Percentiles rank a stretch among this genome's conserved stretches.
These are phyloP conservation scores for Barnettozyma wickerhamii DNA, from an alignment of 805 yeast genomes.

Conservation along the genomic window DNA sequence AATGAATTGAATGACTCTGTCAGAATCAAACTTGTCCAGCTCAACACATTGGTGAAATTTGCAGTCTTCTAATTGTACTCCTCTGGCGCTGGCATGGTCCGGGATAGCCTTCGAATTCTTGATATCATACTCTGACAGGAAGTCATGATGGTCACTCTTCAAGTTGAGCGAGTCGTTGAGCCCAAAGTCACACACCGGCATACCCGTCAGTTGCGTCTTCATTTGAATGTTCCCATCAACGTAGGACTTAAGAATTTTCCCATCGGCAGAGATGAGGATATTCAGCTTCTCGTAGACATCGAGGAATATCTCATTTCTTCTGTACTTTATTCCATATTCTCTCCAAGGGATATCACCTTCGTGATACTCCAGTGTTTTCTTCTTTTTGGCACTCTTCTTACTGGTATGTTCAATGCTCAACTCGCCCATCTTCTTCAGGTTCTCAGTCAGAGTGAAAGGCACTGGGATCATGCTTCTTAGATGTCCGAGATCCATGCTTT, in stretches of 20 bases:
- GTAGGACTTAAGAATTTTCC: conserved; percentile 60
- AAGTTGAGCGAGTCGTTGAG: conserved; percentile 50
- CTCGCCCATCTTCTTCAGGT: neutral
- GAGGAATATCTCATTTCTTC: conserved; percentile 75
- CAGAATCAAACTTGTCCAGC: conserved; percentile 60
- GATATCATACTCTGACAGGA: conserved; percentile 25
- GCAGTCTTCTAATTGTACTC: conserved; percentile 65
- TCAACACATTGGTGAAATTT: conserved; percentile 87
- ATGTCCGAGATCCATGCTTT: conserved; percentile 48
- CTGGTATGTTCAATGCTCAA: neutral
- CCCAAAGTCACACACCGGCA: conserved; percentile 81
- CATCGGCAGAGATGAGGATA: conserved; percentile 61
- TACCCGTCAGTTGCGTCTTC: conserved; percentile 71
- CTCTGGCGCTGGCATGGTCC: conserved; percentile 8
- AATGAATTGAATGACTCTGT: conserved; percentile 61
- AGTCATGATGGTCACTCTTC: conserved; percentile 20
- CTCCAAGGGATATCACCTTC: conserved; percentile 57
- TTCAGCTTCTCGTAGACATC: conserved; percentile 74
- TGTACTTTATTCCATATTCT: conserved; percentile 61
- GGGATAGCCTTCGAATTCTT: conserved; percentile 30
- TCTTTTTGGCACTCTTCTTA: conserved; percentile 6
- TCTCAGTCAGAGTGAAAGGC: conserved; percentile 14
- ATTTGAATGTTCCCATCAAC: conserved; percentile 74
- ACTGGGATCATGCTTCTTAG: conserved; percentile 31
- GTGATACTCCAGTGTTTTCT: conserved; percentile 1